phyloP scores from a whole-genome alignment of 805 yeast species.

The Yarrowia yakushimensis region DNA sequence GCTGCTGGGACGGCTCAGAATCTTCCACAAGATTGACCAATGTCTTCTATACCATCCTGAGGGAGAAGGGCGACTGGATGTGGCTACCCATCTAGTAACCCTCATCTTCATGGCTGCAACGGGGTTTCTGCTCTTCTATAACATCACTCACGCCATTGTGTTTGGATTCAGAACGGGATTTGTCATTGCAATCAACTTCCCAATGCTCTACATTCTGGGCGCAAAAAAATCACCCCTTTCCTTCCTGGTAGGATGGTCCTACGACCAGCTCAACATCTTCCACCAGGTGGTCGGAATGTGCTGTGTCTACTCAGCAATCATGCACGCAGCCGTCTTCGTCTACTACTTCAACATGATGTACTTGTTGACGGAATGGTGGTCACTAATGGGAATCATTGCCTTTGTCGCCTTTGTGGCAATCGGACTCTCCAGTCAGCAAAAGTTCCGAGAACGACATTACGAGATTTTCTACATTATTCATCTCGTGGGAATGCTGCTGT shows the following conservation, averaged over 20 bases:
- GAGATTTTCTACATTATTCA: conserved; percentile 32
- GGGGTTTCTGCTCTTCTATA: not conserved
- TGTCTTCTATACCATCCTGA: conserved; percentile 8
- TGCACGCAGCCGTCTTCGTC: conserved; percentile 29
- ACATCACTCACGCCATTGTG: conserved; percentile 24
- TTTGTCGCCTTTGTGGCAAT: conserved; percentile 28
- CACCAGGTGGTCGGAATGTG: conserved; percentile 42
- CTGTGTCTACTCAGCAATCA: conserved; percentile 26
- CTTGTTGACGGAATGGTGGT: conserved; percentile 29
- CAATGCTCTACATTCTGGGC: conserved; percentile 32
- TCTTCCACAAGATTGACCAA: conserved; percentile 11
- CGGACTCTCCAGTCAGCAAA: conserved; percentile 28
- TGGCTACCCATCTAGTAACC: not conserved
- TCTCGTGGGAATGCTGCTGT: conserved; percentile 27
- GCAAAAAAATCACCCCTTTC: conserved; percentile 32
- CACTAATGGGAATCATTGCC: conserved; percentile 30
- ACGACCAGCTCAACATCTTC: conserved; percentile 44
- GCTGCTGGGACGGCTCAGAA: not conserved
- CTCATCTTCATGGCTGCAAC: not conserved
- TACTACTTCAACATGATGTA: conserved; percentile 29
- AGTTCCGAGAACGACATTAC: conserved; percentile 26
- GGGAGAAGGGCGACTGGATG: not conserved
- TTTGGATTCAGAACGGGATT: conserved; percentile 32
- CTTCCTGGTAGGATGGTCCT: conserved; percentile 42
- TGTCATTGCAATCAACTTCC: conserved; percentile 29